These are phyloP conservation scores for Bipolaris cookei DNA, from an alignment of 2,329 filamentous ascomycete genomes.

Conservation along the genomic window DNA sequence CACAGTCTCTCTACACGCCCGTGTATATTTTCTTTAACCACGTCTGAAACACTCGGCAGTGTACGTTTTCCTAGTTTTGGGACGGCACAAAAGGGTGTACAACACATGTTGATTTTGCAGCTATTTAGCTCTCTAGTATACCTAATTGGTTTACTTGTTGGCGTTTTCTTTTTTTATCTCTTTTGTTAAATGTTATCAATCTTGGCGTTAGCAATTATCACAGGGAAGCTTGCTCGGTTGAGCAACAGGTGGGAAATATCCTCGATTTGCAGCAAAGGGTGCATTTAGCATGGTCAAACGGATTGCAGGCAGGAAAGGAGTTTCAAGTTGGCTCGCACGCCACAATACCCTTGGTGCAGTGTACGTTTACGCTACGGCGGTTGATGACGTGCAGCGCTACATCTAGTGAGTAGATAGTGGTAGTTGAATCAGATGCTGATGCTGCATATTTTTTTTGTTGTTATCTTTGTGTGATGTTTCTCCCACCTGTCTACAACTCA, in stretches of 20 bases:
- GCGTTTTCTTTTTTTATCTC: constrained; percentile 16
- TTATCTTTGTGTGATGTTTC: background rate
- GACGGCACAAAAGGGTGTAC: constrained; percentile 2
- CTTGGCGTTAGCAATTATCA: constrained; percentile 15
- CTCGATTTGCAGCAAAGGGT: constrained; percentile 12
- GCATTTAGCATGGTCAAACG: constrained; percentile 18
- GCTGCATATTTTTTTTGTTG: background rate
- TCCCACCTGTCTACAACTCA: background rate
- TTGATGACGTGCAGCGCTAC: constrained; percentile 1
- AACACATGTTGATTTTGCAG: constrained; percentile 20
- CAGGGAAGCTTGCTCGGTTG: constrained; percentile 5
- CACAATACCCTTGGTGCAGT: constrained; percentile 3
- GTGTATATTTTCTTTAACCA: constrained; percentile 29
- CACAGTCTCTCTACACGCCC: constrained; percentile 21
- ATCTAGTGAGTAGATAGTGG: constrained; percentile 14
- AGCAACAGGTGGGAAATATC: constrained; percentile 16
- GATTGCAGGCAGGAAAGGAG: constrained; percentile 3
- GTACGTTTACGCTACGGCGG: constrained; percentile 14
- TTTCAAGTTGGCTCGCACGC: constrained; percentile 3
- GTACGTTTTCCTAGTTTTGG: constrained; percentile 15
- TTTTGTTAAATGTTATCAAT: constrained; percentile 4
- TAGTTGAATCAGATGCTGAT: constrained; percentile 11
- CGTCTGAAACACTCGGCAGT: constrained; percentile 16
- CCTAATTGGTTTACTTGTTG: constrained; percentile 17
- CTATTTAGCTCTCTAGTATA: constrained; percentile 16